Evolutionary conservation across 257 asterid genomes (phyloP).

Genomic region (Capsicum baccatum): DNA sequence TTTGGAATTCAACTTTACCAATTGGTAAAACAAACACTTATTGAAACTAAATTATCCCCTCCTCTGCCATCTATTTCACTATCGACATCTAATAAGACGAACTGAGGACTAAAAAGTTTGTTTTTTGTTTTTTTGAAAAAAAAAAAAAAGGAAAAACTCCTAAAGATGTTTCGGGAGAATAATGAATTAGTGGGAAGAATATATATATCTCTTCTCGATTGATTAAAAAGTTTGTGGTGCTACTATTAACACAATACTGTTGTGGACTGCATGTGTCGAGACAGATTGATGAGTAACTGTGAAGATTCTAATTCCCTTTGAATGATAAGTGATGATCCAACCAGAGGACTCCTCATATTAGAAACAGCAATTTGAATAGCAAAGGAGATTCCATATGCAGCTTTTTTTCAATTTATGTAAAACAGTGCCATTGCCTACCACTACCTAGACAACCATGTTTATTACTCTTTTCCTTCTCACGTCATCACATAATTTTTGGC

Average conservation of each 20-base stretch:
- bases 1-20: neutral
- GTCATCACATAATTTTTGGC: neutral
- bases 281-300: slow-evolving; percentile 20
- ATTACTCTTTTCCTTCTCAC: neutral
- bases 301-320: slow-evolving; percentile 23
- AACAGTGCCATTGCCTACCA: slow-evolving; percentile 1
- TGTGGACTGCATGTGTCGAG: slow-evolving; percentile 26
- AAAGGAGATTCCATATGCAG: slow-evolving; percentile 43
- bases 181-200: neutral
- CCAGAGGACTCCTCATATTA: neutral
- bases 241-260: neutral
- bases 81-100: neutral
- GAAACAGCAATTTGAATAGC: neutral
- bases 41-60: neutral
- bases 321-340: neutral
- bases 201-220: neutral
- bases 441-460: neutral
- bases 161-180: neutral
- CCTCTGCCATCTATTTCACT: neutral
- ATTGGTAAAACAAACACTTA: too few relatives aligned
- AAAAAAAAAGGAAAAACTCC: neutral
- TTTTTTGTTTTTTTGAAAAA: too few relatives aligned
- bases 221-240: neutral
- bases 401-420: slow-evolving; percentile 19
- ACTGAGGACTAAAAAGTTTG: neutral